Base-by-base conservation (phyloP, 371 early-diverging fungal genomes). In the Apophysomyces elegans region DNA sequence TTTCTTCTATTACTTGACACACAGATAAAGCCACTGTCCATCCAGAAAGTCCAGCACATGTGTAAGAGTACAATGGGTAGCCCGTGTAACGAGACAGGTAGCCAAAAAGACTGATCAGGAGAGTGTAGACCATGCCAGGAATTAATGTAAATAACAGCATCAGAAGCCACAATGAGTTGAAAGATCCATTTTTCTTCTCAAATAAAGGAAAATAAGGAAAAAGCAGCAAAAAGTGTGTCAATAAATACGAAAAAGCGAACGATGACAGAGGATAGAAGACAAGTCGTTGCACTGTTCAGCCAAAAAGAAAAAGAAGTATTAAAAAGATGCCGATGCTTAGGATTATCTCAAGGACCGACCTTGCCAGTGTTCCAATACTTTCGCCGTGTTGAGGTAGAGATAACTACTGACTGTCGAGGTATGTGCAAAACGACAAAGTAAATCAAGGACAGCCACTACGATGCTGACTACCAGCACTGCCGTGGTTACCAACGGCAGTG, bases 1-100 rank as follows among this genome's bases (percentile, higher is more conserved):
- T 46, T 35, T 72, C 72, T 26, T 72, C 72, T 14, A 63, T 58
- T 7, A 68, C 69, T 8, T 63, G 56, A 63, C 66, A 72, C 1
- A 70, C 61, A n/a, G 74, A 50, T 7, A 73, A 47, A 13, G 44
- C 74, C 13, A 73, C 62, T 1, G 61, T 58, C 74, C 74, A 73
- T 4, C 62, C 70, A 5, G 74, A 73, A 2, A 70, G 47, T 1
- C 74, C 74, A 1, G 70, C 65, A 58, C 56, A 67, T 4, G 54
- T 26, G 32, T 61, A 50, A 16, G 21, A 7, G 7, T 21, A 7
- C 7, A 50, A 9, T 7, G n/a, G 54, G 11, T 50, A 50, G 32
- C 5, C 54, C 5, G 21, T 8, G 7, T n/a, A 21, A 18, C 11
- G 4, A 11, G n/a, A 50, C n/a, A 21, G 9, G 21, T 16, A 50